A percentile compares a stretch with the other conserved stretches of the same genome.
These are phyloP conservation scores for Barnettozyma wickerhamii DNA, from an alignment of 805 yeast genomes.

Conservation along the genomic window DNA sequence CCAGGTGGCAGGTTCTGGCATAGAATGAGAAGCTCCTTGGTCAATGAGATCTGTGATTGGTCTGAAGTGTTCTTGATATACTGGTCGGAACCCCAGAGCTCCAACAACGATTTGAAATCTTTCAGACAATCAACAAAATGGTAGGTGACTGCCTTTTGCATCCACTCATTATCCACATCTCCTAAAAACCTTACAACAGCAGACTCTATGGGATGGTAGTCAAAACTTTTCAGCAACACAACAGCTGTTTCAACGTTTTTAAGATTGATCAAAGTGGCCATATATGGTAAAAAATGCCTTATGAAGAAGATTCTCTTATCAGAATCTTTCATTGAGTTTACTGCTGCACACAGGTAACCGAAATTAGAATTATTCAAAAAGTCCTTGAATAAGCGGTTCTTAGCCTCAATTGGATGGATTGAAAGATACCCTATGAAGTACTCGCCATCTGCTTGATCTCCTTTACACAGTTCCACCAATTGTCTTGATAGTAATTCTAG, in stretches of 20 bases:
- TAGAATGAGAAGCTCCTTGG: constrained; percentile 43
- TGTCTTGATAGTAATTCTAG: constrained; percentile 14
- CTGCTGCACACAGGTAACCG: background rate
- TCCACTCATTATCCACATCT: constrained; percentile 6
- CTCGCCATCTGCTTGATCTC: constrained; percentile 4
- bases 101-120: constrained; percentile 12
- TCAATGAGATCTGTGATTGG: constrained; percentile 40
- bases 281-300: constrained; percentile 17
- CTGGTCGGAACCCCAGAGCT: constrained; percentile 34
- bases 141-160: constrained; percentile 13
- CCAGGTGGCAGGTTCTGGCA: constrained; percentile 22
- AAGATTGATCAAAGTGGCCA: constrained; percentile 6
- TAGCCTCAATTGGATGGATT: constrained; percentile 24
- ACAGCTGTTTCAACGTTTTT: constrained; percentile 10
- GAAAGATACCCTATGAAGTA: constrained; percentile 19
- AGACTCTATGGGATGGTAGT: constrained; percentile 7
- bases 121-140: constrained; percentile 5
- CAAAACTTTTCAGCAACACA: constrained; percentile 11
- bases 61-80: constrained; percentile 38
- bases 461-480: constrained; percentile 12
- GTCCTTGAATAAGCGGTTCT: constrained; percentile 10
- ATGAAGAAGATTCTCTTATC: constrained; percentile 18
- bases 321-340: constrained; percentile 8
- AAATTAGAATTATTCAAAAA: constrained; percentile 14
- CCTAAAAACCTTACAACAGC: constrained; percentile 5